These are phyloP conservation scores for Ceratocystis cubensis DNA, from an alignment of 2,329 filamentous ascomycete species.

Conservation along the genomic window DNA sequence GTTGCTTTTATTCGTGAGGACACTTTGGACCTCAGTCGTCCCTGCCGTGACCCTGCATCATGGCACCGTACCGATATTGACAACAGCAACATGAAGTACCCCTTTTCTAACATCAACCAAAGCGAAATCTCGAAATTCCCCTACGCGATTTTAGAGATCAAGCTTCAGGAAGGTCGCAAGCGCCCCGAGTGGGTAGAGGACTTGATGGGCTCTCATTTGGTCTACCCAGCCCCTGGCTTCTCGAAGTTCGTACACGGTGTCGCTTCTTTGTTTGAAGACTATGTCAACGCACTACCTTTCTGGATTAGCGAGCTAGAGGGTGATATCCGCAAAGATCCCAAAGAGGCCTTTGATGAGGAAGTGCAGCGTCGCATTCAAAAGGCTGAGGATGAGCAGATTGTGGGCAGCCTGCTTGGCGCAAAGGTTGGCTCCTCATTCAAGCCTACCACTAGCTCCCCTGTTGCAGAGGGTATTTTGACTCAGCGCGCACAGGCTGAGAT, in stretches of 20 bases:
- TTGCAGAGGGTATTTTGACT: conserved; percentile 49
- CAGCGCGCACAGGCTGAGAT: conserved; percentile 25
- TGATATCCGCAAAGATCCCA: conserved; percentile 88
- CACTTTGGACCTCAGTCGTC: conserved; percentile 66
- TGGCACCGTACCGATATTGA: conserved; percentile 94
- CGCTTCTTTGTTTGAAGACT: conserved; percentile 82
- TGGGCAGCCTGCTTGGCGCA: conserved; percentile 71
- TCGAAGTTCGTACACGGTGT: conserved; percentile 96
- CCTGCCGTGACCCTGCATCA: conserved; percentile 72
- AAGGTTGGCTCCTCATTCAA: conserved; percentile 42
- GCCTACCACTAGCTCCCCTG: conserved; percentile 51
- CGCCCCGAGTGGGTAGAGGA: conserved; percentile 80
- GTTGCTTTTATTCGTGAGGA: conserved; percentile 75
- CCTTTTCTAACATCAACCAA: conserved; percentile 75
- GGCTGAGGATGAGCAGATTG: conserved; percentile 75
- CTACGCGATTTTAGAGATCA: conserved; percentile 84
- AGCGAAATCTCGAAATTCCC: conserved; percentile 87
- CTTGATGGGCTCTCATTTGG: conserved; percentile 80
- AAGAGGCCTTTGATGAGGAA: conserved; percentile 80
- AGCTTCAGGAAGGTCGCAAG: conserved; percentile 62
- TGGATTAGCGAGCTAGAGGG: conserved; percentile 87
- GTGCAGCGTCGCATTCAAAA: conserved; percentile 69
- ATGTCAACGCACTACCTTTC: conserved; percentile 92
- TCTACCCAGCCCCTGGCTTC: conserved; percentile 79
- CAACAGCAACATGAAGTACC: conserved; percentile 66